Percentiles rank a stretch among this genome's conserved stretches.
phyloP scores from a whole-genome alignment of 441 rosid species.

The Geranium incanum region DNA sequence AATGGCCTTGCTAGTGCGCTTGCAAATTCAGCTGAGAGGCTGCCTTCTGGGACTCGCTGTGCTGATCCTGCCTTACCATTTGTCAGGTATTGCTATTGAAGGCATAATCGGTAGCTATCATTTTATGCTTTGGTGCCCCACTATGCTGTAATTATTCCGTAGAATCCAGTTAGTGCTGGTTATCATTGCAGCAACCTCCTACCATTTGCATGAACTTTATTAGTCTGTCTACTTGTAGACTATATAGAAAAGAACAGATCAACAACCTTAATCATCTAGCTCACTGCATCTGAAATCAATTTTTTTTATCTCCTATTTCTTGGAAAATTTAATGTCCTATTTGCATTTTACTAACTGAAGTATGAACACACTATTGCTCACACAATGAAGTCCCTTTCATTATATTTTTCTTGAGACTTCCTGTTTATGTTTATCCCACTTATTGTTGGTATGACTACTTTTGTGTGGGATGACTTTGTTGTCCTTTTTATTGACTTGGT shows the following conservation, averaged over 20 bases:
- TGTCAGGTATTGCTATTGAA: conserved; percentile 46
- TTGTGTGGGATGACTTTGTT: no score
- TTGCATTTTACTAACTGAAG: no score
- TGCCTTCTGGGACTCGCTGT: conserved; percentile 90
- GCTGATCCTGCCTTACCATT: conserved; percentile 97
- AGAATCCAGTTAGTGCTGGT: not conserved
- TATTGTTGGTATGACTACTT: no score
- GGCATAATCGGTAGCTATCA: not conserved
- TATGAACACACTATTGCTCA: no score
- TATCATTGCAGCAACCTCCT: not conserved
- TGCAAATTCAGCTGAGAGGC: conserved; percentile 74
- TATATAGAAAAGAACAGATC: not conserved
- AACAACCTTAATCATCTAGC: not conserved
- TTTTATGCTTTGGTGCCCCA: not conserved
- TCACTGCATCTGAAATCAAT: not conserved
- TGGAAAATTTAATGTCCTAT: no score
- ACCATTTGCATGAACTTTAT: not conserved
- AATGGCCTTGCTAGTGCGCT: conserved; percentile 92
- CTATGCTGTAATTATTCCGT: no score
- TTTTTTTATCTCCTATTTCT: not conserved
- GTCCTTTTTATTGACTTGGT: no score
- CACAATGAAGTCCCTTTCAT: no score
- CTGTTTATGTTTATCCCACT: no score
- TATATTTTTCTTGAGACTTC: no score
- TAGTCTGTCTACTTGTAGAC: not conserved